A percentile compares a stretch with the other conserved stretches of the same genome.
These are phyloP conservation scores for Hypoxylon sp. DNA, from an alignment of 2,329 filamentous ascomycete genomes.

Conservation along the genomic window DNA sequence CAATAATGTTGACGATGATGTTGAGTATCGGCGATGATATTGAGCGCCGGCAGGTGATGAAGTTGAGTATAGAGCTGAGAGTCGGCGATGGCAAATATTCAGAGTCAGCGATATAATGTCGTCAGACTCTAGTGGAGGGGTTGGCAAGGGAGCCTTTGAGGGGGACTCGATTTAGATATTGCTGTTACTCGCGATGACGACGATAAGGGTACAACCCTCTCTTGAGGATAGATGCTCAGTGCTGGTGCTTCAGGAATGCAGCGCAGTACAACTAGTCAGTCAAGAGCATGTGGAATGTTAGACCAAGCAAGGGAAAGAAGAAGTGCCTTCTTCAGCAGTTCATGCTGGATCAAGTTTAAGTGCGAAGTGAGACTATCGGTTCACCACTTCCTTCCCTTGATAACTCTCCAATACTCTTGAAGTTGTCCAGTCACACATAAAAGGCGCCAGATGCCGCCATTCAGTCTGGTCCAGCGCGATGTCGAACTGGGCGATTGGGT, in stretches of 20 bases:
- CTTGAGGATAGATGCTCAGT: constrained; percentile 34
- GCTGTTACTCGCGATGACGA: constrained; percentile 29
- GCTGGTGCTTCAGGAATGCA: constrained; percentile 48
- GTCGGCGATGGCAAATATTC: neutral
- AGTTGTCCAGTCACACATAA: constrained; percentile 29
- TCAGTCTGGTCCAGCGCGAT: constrained; percentile 33
- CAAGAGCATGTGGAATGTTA: constrained; percentile 52
- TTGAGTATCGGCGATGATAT: neutral
- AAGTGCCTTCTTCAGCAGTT: constrained; percentile 49
- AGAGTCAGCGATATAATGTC: neutral
- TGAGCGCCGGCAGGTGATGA: neutral
- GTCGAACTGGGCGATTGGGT: constrained; percentile 34
- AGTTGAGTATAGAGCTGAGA: neutral
- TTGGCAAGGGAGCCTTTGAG: neutral
- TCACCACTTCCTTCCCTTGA: constrained; percentile 41
- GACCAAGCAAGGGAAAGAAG: constrained; percentile 49
- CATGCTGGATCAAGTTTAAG: constrained; percentile 37
- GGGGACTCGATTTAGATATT: constrained; percentile 41
- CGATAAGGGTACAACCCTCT: constrained; percentile 44
- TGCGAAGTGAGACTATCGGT: constrained; percentile 38
- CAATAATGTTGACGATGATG: neutral
- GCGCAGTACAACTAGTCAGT: constrained; percentile 47
- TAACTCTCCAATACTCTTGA: constrained; percentile 8
- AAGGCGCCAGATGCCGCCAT: constrained; percentile 35
- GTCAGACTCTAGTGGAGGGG: neutral